Base-by-base conservation (phyloP, 768 basidiomycete genomes). In the Boletus sp. region DNA sequence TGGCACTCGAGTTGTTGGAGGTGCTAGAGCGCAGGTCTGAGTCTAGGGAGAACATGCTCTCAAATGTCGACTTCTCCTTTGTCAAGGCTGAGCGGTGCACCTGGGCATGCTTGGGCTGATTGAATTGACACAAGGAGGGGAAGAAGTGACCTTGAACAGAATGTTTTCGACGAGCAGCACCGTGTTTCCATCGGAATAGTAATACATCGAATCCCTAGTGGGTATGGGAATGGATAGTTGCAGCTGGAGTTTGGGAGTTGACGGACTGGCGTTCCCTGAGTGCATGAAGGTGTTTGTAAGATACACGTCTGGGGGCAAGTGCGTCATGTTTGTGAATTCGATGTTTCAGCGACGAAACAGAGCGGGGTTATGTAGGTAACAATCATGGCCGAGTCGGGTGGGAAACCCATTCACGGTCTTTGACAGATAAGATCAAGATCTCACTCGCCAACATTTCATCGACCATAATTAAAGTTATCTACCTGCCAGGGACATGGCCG, bases 1-100 rank as follows among this genome's bases (percentile, higher is more conserved):
- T 67, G 58, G 70, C 69, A 59, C 67, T 61, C 35, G 66, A 58
- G 52, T 10, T 62, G 53, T 30, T 63, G 46, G 40, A 42, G 33
- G 59, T 64, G 50, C 55, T 66, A 36, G 64, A 70, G 61, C 70
- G 70, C 52, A 72, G 59, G 58, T 71, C 72, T 18, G 68, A 70
- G 47, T 76, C 74, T 6, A 79, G 61, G 7, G 76, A 71, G 66
- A 80, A 80, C 79, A 80, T 79, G 55, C 71, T 71, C 56, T 78
- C 75, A 54, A 80, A 80, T 20, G 74, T 74, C 47, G 78, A 79
- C 55, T 71, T 75, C 55, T 80, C 79, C 64, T 77, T 78, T 44
- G 73, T 76, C 57, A 77, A 48, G 37, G 71, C 73, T 5, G 76
- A 77, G 35, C 76, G 71, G 56, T 77, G 76, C 10, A 76, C 75